Conservation (phyloP, 352 stramenopile genomes). For the Globisporangium abappressorium region DNA sequence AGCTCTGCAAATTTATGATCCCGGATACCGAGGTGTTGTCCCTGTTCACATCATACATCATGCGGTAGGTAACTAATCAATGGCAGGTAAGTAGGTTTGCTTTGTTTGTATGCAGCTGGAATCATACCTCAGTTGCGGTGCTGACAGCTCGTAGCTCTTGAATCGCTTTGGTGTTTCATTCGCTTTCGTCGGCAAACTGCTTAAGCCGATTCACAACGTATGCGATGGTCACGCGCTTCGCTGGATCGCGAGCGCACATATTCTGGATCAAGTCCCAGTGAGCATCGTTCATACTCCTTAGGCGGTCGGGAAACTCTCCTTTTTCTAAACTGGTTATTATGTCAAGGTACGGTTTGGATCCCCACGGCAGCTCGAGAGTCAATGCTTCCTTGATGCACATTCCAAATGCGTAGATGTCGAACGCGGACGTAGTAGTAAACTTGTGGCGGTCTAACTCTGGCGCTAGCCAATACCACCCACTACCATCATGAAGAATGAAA, state of each 20-base stretch:
- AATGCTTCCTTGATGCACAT: conserved; percentile 19
- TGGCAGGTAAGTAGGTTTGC: too few species aligned
- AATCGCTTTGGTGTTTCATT: not conserved
- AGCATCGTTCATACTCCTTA: not conserved
- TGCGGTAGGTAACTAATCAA: not conserved
- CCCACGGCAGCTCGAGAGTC: conserved; percentile 4
- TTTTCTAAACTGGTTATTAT: too few species aligned
- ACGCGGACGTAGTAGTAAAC: not conserved
- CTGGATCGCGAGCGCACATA: not conserved
- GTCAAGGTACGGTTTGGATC: not conserved
- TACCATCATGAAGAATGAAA: not conserved
- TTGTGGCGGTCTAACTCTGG: not conserved
- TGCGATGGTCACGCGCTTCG: not conserved
- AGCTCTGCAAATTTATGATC: not conserved
- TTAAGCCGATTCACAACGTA: not conserved
- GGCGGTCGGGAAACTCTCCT: conserved; percentile 9
- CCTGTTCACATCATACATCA: not conserved
- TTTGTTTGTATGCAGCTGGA: too few species aligned
- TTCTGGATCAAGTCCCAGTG: not conserved
- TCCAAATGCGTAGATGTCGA: conserved; percentile 27
- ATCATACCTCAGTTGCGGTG: not conserved
- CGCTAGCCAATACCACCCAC: not conserved
- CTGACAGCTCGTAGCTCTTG: not conserved
- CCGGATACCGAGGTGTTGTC: not conserved
- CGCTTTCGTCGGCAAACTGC: not conserved